Evolutionary conservation across 1,139 yeast genomes (phyloP).

Genomic region (Protomyces gravidus): DNA sequence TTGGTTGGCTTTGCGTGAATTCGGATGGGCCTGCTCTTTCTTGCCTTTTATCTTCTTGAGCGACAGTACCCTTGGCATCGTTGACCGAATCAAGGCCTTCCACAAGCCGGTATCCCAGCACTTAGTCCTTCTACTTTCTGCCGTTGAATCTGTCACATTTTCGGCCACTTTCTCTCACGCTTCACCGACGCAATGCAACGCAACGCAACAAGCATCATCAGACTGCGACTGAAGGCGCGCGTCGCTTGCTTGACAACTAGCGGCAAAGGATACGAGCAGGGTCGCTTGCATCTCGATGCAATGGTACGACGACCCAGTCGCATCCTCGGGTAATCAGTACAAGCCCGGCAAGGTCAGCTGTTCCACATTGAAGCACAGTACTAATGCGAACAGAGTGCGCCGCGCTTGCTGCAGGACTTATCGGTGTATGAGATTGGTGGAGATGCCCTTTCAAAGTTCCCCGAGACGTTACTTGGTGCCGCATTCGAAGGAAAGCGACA

Average conservation of each 20-base stretch:
- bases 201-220: too few species aligned
- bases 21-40: slow-evolving; percentile 28
- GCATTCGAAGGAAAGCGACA: not conserved
- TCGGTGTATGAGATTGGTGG: slow-evolving; percentile 1
- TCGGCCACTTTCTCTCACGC: too few species aligned
- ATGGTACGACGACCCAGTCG: slow-evolving; percentile 1
- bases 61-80: slow-evolving; percentile 22
- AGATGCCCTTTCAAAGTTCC: slow-evolving; percentile 3
- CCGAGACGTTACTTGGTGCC: slow-evolving; percentile 9
- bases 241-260: too few species aligned
- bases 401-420: slow-evolving; percentile 22
- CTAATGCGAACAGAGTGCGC: slow-evolving; percentile 13
- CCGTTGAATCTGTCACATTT: too few species aligned
- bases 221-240: too few species aligned
- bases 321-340: not conserved
- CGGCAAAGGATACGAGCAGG: too few species aligned
- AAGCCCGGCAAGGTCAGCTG: not conserved
- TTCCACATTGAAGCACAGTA: too few species aligned
- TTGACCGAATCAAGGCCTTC: too few species aligned
- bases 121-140: too few species aligned
- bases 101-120: not conserved
- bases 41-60: slow-evolving; percentile 28
- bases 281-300: not conserved
- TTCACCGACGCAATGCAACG: too few species aligned
- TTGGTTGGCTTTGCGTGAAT: slow-evolving; percentile 23